phyloP scores from a whole-genome alignment of 2,329 filamentous ascomycete species.

The Ophiostoma pallidulum region DNA sequence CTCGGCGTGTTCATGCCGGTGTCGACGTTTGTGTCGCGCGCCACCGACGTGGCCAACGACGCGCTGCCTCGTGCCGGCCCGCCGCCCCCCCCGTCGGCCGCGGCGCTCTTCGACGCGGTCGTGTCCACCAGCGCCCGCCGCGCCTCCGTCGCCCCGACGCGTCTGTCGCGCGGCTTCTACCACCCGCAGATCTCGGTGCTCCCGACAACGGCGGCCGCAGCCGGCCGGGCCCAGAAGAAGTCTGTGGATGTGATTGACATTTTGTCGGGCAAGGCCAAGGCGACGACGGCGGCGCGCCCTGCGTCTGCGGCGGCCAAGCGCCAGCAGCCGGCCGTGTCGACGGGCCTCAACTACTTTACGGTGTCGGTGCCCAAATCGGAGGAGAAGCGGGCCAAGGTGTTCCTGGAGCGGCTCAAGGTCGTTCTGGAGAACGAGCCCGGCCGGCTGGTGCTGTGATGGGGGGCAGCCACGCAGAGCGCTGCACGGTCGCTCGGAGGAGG shows the following conservation, averaged over 20 bases:
- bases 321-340: constrained; percentile 37
- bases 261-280: constrained; percentile 20
- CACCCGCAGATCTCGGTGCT: constrained; percentile 60
- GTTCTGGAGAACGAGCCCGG: constrained; percentile 75
- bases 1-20: constrained; percentile 75
- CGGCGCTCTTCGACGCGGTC: constrained; percentile 84
- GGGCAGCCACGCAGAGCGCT: background rate
- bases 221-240: background rate
- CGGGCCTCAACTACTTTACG: constrained; percentile 68
- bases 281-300: constrained; percentile 8
- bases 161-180: constrained; percentile 53
- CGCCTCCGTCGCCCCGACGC: constrained; percentile 32
- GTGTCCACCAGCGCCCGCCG: constrained; percentile 47
- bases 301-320: background rate
- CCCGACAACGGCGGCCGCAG: constrained; percentile 31
- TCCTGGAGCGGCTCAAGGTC: constrained; percentile 77
- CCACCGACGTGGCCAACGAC: constrained; percentile 79
- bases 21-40: constrained; percentile 77
- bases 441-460: constrained; percentile 51
- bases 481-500: background rate
- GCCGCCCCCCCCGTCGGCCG: constrained; percentile 54
- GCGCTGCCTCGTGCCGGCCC: constrained; percentile 59
- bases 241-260: constrained; percentile 70
- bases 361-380: constrained; percentile 71
- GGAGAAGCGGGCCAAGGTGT: constrained; percentile 69